Evolutionary conservation across 805 yeast species (phyloP).

Genomic region (Clavispora asparagi): DNA sequence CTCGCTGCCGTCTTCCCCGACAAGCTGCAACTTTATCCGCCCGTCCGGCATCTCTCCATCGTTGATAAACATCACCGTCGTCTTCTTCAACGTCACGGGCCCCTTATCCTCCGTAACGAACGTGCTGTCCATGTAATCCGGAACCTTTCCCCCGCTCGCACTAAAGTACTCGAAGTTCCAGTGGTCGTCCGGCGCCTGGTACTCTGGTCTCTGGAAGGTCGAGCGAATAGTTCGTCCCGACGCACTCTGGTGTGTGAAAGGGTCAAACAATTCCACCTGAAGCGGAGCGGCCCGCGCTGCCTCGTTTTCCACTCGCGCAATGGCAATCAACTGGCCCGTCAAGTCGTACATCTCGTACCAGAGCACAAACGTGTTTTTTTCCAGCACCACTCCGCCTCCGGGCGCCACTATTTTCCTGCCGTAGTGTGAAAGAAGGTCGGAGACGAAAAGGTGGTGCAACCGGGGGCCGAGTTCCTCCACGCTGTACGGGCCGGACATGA

Average conservation of each 20-base stretch:
- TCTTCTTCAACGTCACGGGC: not conserved
- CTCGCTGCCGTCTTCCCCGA: constrained; percentile 2
- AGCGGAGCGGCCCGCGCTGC: constrained; percentile 12
- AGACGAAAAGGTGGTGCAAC: constrained; percentile 11
- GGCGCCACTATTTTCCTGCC: constrained; percentile 27
- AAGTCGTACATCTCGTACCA: constrained; percentile 36
- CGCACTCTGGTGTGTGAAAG: constrained; percentile 20
- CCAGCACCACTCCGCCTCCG: not conserved
- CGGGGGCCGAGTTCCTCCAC: constrained; percentile 13
- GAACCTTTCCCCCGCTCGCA: not conserved
- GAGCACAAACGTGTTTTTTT: constrained; percentile 19
- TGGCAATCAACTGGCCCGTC: constrained; percentile 24
- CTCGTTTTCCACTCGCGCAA: constrained; percentile 22
- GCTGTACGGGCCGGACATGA: constrained; percentile 17
- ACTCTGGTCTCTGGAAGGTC: constrained; percentile 11
- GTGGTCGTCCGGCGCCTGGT: constrained; percentile 18
- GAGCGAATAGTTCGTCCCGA: not conserved
- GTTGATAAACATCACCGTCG: constrained; percentile 5
- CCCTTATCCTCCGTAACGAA: not conserved
- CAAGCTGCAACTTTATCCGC: constrained; percentile 5
- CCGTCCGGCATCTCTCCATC: constrained; percentile 4
- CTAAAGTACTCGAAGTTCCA: constrained; percentile 24
- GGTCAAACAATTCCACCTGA: constrained; percentile 23
- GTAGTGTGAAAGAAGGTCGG: constrained; percentile 16
- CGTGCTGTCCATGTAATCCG: not conserved